A percentile compares a stretch with the other conserved stretches of the same genome.
Evolutionary conservation across 805 yeast species (phyloP).

Genomic region (Zygosaccharomyces lentus): DNA sequence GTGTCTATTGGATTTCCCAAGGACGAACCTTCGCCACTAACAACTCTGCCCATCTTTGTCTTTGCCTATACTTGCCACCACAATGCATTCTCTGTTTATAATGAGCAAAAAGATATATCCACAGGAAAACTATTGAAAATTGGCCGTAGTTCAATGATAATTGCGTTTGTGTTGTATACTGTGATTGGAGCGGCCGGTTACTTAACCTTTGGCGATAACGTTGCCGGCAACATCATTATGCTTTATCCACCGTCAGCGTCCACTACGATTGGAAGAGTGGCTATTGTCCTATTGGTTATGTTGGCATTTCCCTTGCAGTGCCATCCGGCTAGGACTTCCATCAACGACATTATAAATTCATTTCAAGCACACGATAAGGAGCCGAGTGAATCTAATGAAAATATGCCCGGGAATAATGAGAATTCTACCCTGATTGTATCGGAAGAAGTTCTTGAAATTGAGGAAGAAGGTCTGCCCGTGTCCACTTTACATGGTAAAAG

Average conservation of each 20-base stretch:
- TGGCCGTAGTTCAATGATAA: constrained; percentile 49
- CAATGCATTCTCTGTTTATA: constrained; percentile 84
- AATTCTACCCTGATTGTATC: constrained; percentile 7
- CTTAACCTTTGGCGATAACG: constrained; percentile 77
- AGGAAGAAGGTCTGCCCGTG: constrained; percentile 9
- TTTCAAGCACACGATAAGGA: constrained; percentile 19
- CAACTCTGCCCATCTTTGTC: constrained; percentile 84
- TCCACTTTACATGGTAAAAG: constrained; percentile 32
- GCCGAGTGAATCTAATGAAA: constrained; percentile 5
- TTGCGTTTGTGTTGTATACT: constrained; percentile 60
- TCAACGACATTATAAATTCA: constrained; percentile 65
- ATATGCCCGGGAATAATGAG: constrained; percentile 2
- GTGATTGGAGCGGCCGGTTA: constrained; percentile 80
- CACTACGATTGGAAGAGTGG: constrained; percentile 75
- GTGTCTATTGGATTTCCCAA: constrained; percentile 47
- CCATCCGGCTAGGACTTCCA: constrained; percentile 83
- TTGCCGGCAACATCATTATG: constrained; percentile 72
- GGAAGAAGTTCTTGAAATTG: constrained; percentile 33
- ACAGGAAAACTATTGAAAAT: constrained; percentile 45
- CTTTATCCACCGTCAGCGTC: constrained; percentile 62
- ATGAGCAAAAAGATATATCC: constrained; percentile 63
- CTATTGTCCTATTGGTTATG: constrained; percentile 75
- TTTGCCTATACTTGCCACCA: constrained; percentile 97
- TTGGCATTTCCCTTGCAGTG: constrained; percentile 86
- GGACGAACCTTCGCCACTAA: constrained; percentile 46